Base-by-base conservation (phyloP, 2,329 filamentous ascomycete species). In the Fusarium sp. region DNA sequence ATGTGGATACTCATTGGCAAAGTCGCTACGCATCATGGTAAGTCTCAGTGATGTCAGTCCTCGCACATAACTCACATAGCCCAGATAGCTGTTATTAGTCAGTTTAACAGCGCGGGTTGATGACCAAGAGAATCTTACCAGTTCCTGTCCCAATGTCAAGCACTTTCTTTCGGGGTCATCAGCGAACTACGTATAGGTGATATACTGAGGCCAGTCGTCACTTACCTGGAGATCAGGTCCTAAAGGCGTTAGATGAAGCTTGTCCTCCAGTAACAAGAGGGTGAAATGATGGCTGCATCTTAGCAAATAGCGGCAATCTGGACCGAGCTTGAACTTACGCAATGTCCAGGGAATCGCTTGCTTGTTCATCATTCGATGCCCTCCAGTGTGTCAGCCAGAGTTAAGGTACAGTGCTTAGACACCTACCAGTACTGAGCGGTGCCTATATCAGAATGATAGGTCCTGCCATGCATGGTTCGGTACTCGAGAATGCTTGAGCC, bases 401-500 rank as follows among this genome's bases (percentile, higher is more conserved):
- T 0, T 2, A 0, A 0, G 7, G 13, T 13, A 0, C 10, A 1
- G 13, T 0, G 1, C 0, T 1, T 2, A 7, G 2, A 0, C 1
- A 1, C 18, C 11, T 38, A 63, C 59, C 56, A 63, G 6, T 63
- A 63, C 5, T 60, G 55, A 1, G 55, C 46, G 33, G 33, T 63
- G 0, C 59, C 55, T 17, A 48, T 46, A 14, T 63, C 59, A 1
- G 59, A 63, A n/a, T 63, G 59, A 7, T 63, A 63, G 4, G 59
- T 63, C 3, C 59, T 53, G 0, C 59, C 56, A 18, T 63, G 59
- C 2, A 63, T 6, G 3, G 59, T 63, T 24, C 59, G 42, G 5
- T 63, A 63, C 7, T 46, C 56, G 8, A 48, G 54, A 10, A 63
- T 61, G 9, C 59, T 63, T 5, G 59, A 63, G 17, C 24, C 54